A percentile compares a stretch with the other conserved stretches of the same genome.
Conservation (phyloP, 345 rosid species). For the Theobroma cacao region DNA sequence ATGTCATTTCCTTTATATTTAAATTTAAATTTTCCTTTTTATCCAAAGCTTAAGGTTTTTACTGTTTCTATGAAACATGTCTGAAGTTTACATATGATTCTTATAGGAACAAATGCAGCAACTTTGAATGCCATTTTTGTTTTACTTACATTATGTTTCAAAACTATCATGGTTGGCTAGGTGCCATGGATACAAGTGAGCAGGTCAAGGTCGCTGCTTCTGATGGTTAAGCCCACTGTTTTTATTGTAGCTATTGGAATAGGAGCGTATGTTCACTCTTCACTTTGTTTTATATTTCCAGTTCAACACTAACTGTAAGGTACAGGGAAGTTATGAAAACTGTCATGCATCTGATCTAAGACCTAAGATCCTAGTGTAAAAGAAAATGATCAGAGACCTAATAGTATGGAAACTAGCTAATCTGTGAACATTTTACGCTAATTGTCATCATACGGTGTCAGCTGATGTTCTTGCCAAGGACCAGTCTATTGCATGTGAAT, state of each 20-base stretch:
- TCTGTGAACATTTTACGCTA: neutral
- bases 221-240: constrained; percentile 66
- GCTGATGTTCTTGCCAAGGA: neutral
- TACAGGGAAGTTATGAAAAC: neutral
- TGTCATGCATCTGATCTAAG: neutral
- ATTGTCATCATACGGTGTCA: too few species aligned
- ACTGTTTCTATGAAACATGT: neutral
- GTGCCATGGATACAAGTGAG: constrained; percentile 97
- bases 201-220: constrained; percentile 76
- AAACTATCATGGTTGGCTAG: constrained; percentile 38
- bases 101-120: neutral
- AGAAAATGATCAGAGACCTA: neutral
- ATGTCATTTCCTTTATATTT: neutral
- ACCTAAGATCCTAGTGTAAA: neutral
- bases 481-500: neutral
- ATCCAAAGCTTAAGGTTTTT: neutral
- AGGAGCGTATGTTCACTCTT: constrained; percentile 58
- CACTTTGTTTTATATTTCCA: constrained; percentile 1
- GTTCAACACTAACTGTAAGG: neutral
- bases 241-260: constrained; percentile 73
- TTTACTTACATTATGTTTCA: constrained; percentile 10
- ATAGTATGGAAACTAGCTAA: neutral
- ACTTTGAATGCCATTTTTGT: constrained; percentile 6
- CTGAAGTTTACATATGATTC: neutral
- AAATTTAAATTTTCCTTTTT: neutral